phyloP scores from a whole-genome alignment of 2,329 filamentous ascomycete species.

The Ophiostoma novo-ulmi region DNA sequence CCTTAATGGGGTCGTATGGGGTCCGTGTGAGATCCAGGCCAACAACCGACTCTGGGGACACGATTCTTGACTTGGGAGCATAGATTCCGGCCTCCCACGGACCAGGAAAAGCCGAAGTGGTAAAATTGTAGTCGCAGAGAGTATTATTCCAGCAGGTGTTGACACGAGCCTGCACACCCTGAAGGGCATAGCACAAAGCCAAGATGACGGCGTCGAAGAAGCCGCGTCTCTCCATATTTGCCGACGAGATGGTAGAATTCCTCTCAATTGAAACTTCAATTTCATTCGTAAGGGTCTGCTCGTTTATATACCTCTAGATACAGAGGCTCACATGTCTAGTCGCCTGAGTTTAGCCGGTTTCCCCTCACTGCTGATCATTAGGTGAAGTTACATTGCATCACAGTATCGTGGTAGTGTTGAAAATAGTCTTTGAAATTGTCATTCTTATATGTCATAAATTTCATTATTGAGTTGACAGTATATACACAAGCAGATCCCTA shows the following conservation, averaged over 20 bases:
- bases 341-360: not conserved
- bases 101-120: conserved; percentile 48
- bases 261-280: no score
- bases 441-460: not conserved
- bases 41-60: conserved; percentile 29
- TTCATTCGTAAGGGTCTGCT: not conserved
- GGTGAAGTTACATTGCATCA: not conserved
- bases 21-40: not conserved
- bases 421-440: not conserved
- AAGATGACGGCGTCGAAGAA: not conserved
- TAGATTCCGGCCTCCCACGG: conserved; percentile 55
- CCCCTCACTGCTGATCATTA: not conserved
- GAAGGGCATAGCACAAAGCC: not conserved
- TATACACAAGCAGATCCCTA: not conserved
- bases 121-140: conserved; percentile 45
- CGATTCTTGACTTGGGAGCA: conserved; percentile 47
- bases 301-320: not conserved
- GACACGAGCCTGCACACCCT: not conserved
- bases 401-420: not conserved
- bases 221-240: not conserved
- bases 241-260: not conserved
- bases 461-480: conserved; percentile 34
- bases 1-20: not conserved
- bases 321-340: not conserved
- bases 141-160: conserved; percentile 37